Percentiles rank a stretch among this genome's conserved stretches.
Conservation (phyloP, 257 asterid genomes). For the Capsicum chinense region DNA sequence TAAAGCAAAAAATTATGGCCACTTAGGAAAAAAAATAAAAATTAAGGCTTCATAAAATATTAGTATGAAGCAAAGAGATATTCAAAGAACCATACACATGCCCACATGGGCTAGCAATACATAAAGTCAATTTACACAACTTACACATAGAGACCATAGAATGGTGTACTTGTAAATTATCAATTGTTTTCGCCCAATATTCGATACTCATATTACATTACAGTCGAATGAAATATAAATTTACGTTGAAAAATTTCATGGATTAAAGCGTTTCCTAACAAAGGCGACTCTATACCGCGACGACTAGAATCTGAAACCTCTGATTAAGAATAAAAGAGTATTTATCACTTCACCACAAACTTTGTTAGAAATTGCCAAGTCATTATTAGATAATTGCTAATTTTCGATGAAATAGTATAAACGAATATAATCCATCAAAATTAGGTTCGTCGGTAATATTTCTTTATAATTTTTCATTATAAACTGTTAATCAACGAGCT, state of each 20-base stretch:
- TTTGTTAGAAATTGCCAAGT: too few relatives aligned
- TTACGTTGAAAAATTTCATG: too few relatives aligned
- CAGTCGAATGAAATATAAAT: too few relatives aligned
- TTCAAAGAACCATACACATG: constrained; percentile 5
- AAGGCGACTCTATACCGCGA: too few relatives aligned
- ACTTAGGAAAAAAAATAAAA: background rate
- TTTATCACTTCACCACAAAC: too few relatives aligned
- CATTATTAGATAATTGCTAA: background rate
- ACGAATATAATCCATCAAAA: background rate
- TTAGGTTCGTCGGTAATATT: background rate
- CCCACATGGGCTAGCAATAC: background rate
- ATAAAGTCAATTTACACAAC: background rate
- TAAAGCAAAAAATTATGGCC: background rate
- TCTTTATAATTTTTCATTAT: too few relatives aligned
- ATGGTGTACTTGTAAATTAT: background rate
- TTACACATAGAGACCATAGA: background rate
- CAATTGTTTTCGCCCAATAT: background rate
- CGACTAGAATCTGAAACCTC: too few relatives aligned
- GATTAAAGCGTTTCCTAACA: too few relatives aligned
- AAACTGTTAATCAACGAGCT: too few relatives aligned
- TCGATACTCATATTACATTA: too few relatives aligned
- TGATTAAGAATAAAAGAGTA: too few relatives aligned
- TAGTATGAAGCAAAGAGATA: background rate
- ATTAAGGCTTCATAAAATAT: background rate
- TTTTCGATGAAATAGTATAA: background rate